Base-by-base conservation (phyloP, 148 eudicot genomes). In the Euryodendron excelsum region DNA sequence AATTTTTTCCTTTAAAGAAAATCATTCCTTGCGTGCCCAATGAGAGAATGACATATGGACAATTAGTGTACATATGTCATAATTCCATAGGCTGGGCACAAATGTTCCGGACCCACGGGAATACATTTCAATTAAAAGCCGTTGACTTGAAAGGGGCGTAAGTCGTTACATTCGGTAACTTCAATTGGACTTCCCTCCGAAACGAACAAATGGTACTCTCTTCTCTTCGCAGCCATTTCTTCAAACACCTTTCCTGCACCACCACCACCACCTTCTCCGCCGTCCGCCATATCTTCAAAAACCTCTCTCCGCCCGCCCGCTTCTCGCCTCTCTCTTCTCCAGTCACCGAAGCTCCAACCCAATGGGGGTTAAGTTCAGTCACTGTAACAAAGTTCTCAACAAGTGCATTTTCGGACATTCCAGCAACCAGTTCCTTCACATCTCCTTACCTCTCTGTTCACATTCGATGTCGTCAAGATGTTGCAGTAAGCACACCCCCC, bases 231-330 rank as follows among this genome's bases (percentile, higher is more conserved):
- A 65, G 92, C 72, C 88, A 88, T 88, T 90, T 94, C 85, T 27
- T 88, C 97, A 92, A 94, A 89, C 98, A 89, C 86, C 90, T 94
- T 74, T 34, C 82, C 18, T 82, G 83, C 94, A 78, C 73, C 23
- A 17, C 75, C 67, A 14, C n/a, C n/a, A n/a, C 44, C 44, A 39
- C 48, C 85, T 80, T 47, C 73, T 39, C 60, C 62, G 70, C 71
- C 79, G n/a, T 58, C 68, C 80, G 33, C 50, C 77, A 34, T 80
- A 41, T 80, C 55, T 80, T 62, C 77, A 78, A 8, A 70, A 86
- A 11, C 65, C 81, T 67, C 50, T 52, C 80, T 39, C 78, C 71
- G 21, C 56, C 77, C 13, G 33, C 1, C 64, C 45, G 28, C 13
- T 31, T 63, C 34, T 47, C 70, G 4, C 1, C 41, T 27, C 68